Conservation (phyloP, 1,139 yeast species). For the Nadsonia starkeyi-henricii region DNA sequence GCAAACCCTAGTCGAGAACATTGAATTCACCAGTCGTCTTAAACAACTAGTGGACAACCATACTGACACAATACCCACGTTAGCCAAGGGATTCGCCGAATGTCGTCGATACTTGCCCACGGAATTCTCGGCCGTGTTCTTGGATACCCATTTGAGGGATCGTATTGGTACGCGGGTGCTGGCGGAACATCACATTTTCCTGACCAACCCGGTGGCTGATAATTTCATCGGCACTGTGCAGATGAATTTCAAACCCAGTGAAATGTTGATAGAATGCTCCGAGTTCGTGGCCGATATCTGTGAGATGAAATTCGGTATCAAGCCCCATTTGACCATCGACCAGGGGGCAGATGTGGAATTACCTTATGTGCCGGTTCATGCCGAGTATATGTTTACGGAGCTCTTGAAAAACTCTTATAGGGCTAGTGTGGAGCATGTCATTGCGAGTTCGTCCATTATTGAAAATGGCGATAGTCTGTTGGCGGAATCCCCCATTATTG, state of each 20-base stretch:
- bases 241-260: conserved; percentile 46
- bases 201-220: conserved; percentile 33
- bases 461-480: conserved; percentile 34
- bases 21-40: conserved; percentile 36
- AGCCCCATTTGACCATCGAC: conserved; percentile 47
- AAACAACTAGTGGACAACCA: conserved; percentile 56
- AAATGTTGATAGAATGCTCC: conserved; percentile 46
- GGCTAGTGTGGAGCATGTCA: conserved; percentile 63
- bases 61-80: conserved; percentile 64
- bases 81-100: conserved; percentile 76
- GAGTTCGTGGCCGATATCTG: conserved; percentile 73
- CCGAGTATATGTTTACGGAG: conserved; percentile 79
- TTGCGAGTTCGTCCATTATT: conserved; percentile 34
- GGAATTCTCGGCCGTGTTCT: conserved; percentile 38
- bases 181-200: conserved; percentile 68
- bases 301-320: conserved; percentile 64
- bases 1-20: conserved; percentile 40
- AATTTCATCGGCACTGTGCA: conserved; percentile 60
- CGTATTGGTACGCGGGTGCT: conserved; percentile 74
- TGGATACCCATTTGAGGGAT: conserved; percentile 69
- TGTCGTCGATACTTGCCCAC: conserved; percentile 41
- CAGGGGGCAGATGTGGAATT: conserved; percentile 32
- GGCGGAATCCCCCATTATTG: conserved; percentile 45
- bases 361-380: conserved; percentile 75
- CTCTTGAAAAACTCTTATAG: conserved; percentile 76